Base-by-base conservation (phyloP, 495 filamentous ascomycete species). In the Barbatosphaeria neglecta region DNA sequence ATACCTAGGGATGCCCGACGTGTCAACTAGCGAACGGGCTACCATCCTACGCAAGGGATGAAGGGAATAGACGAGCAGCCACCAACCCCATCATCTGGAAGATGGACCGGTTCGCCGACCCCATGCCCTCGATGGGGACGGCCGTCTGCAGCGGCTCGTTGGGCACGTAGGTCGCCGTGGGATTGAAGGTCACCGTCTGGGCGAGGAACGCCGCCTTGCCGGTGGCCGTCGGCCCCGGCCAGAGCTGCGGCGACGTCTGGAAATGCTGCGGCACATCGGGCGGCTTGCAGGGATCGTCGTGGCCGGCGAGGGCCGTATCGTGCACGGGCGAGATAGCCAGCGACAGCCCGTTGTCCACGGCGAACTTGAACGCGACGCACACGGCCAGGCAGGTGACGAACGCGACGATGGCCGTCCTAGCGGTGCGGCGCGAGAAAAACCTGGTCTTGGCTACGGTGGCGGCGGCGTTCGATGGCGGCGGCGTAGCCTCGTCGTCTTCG, bases 91-190 rank as follows among this genome's bases (percentile, higher is more conserved):
- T 74, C 22, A 69, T 58, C 28, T 73, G 65, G 48, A 79, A 81
- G 45, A 80, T 76, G 45, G 74, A 77, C 17, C 65, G 54, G 46
- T 74, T 69, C n/a, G 39, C 43, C 15, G 58, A 31, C 20, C 58
- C 49, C 33, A 66, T 63, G 19, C 73, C 77, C n/a, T 58, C 39
- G 41, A 81, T 73, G 16, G 78, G 77, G 24, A 75, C 54, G 15
- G 65, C 62, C 7, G 76, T 81, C 56, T 79, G 76, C 37, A 82
- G 63, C 39, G 78, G 78, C 19, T 61, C 57, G 50, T 77, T 78
- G 11, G 76, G 74, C 18, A 72, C 66, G 50, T 68, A 80, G 13
- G 66, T 68, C 11, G 59, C 65, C 4, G 71, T 61, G 31, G 64
- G 53, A 10, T 64, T 62, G 44, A 78, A 79, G 3, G 72, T 70